Evolutionary conservation across 2,329 filamentous ascomycete species (phyloP), one percentile per base, ranked within the genome.

Genomic region (Chrysoporthe austroafricana): DNA sequence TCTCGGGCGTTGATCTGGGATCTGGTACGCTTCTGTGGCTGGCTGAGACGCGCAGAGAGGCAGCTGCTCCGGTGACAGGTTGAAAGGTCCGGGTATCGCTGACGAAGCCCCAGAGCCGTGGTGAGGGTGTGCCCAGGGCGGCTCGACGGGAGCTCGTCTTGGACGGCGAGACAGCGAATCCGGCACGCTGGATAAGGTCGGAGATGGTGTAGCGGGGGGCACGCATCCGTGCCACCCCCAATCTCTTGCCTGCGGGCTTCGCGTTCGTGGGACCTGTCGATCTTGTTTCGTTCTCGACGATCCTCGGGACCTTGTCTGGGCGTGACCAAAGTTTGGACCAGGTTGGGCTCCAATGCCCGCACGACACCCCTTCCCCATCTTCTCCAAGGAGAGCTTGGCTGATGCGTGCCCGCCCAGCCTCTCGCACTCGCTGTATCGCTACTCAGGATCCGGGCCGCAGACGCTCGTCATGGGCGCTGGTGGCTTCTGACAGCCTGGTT

Each of bases 261-360:
- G 6, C n/a, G 46, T 21, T 16, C 26, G 50, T 34, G 50, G 26
- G 50, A 6, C 50, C 50, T 54, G 50, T 32, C 50, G 50, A 54
- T 54, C 50, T 26, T 32, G 50, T 54, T 34, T 54, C 50, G 50
- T 54, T 54, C 50, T 16, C 48, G 48, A 52, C 21, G 48, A 52
- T 52, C 48, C n/a, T 32, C 16, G 50, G 50, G 32, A 54, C 16
- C 50, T 16, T 34, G 50, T 32, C 16, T 54, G 50, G 16, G 50
- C n/a, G 21, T 9, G 46, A 50, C 18, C 18, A 46, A 26, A 26
- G 26, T 26, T 26, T 26, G 43, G 14, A 8, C 16, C 44, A 18
- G 5, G 44, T 48, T 48, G 44, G 44, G 44, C 44, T 48, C 46
- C 11, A 11, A 21, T 50, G n/a, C 46, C 46, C 21, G 46, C 46